Evolutionary conservation across 129 eudicot genomes (phyloP), one percentile per base, ranked within the genome.

Genomic region (Lonicera japonica): DNA sequence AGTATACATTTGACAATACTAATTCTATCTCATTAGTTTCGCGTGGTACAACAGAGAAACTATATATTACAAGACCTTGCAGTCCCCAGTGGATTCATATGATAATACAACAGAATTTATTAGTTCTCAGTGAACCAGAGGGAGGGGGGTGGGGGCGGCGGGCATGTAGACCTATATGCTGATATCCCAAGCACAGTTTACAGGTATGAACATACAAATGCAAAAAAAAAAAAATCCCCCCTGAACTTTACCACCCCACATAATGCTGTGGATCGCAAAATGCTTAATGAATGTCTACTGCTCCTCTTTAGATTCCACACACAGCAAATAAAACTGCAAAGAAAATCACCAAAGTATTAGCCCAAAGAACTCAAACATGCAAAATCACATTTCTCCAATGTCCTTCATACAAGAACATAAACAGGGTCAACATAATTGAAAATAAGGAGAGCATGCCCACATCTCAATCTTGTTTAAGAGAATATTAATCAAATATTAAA

Each of bases 271-370:
- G 9, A 18, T 20, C 21, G 45, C 38, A 54, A 66, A 10, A 5
- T 11, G 51, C 59, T 36, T n/a, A 45, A 59, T 22, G 36, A 29
- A 29, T 29, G 36, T 53, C 41, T 18, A 9, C 25, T 41, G 17
- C 55, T 21, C 8, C 66, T 61, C 46, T 25, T 70, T 60, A 79
- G 61, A 70, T 51, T 60, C 64, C 58, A 63, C 63, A 70, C 48
- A 79, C 2, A 19, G 73, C 67, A 61, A 79, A 65, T 56, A 79
- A 20, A 25, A 70, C 80, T 79, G 80, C 80, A 74, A 59, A 14
- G 11, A 36, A 38, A 70, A 45, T 15, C 21, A 51, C 34, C 54
- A 61, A 24, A 63, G 11, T n/a, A 38, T 8, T 48, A 61, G 56
- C 62, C 55, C 36, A 8, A 7, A n/a, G 7, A 0, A 34, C 12